Evolutionary conservation across 2,329 filamentous ascomycete species (phyloP).

Genomic region (Sphaerulina musiva): DNA sequence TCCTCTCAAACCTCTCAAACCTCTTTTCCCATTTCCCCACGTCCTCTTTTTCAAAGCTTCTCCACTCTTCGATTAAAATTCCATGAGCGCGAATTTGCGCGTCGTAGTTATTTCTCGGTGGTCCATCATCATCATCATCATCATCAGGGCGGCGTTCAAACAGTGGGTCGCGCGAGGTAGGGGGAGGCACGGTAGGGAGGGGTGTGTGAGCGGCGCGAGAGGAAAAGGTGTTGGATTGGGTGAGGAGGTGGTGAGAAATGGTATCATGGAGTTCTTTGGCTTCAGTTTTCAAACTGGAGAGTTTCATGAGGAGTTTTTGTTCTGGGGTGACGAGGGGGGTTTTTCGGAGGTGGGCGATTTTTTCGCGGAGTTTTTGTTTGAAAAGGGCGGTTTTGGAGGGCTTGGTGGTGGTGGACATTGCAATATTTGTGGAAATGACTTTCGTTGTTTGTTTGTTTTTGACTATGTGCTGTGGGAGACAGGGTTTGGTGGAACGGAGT

Average conservation of each 20-base stretch:
- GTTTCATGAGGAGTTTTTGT: slow-evolving; percentile 8
- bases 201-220: slow-evolving; percentile 6
- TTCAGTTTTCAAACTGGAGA: slow-evolving; percentile 10
- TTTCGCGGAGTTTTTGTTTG: slow-evolving; percentile 1
- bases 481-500: not conserved
- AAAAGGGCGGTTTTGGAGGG: not conserved
- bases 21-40: slow-evolving; percentile 1
- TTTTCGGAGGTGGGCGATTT: slow-evolving; percentile 6
- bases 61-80: slow-evolving; percentile 8
- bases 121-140: not conserved
- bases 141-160: slow-evolving; percentile 4
- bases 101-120: slow-evolving; percentile 8
- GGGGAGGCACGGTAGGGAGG: slow-evolving; percentile 6
- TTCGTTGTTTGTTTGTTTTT: too few species aligned
- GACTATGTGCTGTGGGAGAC: not conserved
- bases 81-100: slow-evolving; percentile 8
- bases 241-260: slow-evolving; percentile 1
- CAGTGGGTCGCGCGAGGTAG: slow-evolving; percentile 7
- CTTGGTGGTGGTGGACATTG: not conserved
- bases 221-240: slow-evolving; percentile 2
- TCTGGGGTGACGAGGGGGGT: slow-evolving; percentile 6
- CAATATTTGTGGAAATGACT: not conserved
- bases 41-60: slow-evolving; percentile 7
- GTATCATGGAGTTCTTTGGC: slow-evolving; percentile 6
- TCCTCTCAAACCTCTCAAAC: slow-evolving; percentile 6